These are phyloP conservation scores for Ceratocystis cacaofunesta DNA, from an alignment of 2,329 filamentous ascomycete species.

Conservation along the genomic window DNA sequence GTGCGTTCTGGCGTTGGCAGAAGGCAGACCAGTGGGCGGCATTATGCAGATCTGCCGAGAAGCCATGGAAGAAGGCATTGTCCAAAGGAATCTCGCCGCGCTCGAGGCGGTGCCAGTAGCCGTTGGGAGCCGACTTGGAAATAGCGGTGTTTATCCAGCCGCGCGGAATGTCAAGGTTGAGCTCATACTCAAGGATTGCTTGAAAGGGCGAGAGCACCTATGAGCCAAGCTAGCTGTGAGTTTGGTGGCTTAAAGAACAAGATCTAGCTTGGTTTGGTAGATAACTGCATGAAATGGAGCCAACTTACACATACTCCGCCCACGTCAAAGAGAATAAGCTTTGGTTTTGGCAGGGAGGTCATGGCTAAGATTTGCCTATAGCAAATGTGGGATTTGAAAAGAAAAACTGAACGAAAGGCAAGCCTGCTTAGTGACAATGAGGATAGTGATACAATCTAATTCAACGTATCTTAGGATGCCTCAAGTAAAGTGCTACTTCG, in stretches of 20 bases:
- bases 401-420: no score
- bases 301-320: conserved; percentile 84
- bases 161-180: conserved; percentile 56
- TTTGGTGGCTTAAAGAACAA: no score
- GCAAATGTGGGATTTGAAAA: neutral
- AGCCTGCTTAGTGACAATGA: no score
- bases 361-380: neutral
- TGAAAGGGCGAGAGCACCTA: conserved; percentile 87
- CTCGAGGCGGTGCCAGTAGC: conserved; percentile 81
- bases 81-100: conserved; percentile 68
- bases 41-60: conserved; percentile 58
- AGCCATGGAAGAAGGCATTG: conserved; percentile 57
- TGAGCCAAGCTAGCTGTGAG: no score
- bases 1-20: conserved; percentile 30
- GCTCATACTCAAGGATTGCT: conserved; percentile 82
- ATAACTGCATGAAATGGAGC: conserved; percentile 1
- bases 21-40: conserved; percentile 55
- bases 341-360: conserved; percentile 30
- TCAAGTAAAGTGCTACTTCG: no score
- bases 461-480: no score
- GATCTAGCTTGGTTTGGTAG: no score
- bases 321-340: conserved; percentile 82
- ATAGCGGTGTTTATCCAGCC: conserved; percentile 91
- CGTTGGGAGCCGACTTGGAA: conserved; percentile 58
- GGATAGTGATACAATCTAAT: no score